Evolutionary conservation across 768 basidiomycete species (phyloP), one percentile per base, ranked within the genome.

Genomic region (Pisolithus marmoratus): DNA sequence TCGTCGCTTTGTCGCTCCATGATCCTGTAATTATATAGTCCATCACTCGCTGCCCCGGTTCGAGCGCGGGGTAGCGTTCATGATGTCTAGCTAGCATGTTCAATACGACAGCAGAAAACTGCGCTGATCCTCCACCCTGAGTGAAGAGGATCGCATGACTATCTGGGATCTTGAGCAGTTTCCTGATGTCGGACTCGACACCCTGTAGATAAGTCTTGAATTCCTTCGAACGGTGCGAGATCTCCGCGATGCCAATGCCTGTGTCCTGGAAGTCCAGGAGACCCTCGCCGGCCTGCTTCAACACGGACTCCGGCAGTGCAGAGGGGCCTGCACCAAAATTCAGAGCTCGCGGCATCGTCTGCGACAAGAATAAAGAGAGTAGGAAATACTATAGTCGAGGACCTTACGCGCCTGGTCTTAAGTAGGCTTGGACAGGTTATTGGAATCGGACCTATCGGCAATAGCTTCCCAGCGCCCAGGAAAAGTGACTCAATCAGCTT

Each of bases 311-410:
- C 15, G 96, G 96, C 38, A 99, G 76, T 0, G 90, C 86, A 19
- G 94, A 96, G 15, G 96, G 96, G 1, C 96, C 96, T 48, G 96
- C 87, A 47, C 92, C 90, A 68, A 98, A 92, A 75, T 99, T 97
- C 64, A 87, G 79, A 34, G 83, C 77, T 49, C 92, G 78, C 12
- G 34, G 17, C 46, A 36, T 44, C 31, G 22, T 46, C 29, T 5
- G 43, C 11, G 24, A 26, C 22, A 27, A 26, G 42, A 43, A 20
- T 24, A 11, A 20, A 14, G 22, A 9, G 29, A 29, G 3, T 11
- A 29, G 9, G 29, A 29, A n/a, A 9, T 29, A 9, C 8, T 29
- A 11, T 8, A 29, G 29, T 29, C 29, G 29, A 22, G 41, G 41
- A 42, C 20, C 14, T 42, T 42, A 11, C 14, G 12, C 34, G 5